Base-by-base conservation (phyloP, 306 rosid species). In the Lathyrus oleraceus region DNA sequence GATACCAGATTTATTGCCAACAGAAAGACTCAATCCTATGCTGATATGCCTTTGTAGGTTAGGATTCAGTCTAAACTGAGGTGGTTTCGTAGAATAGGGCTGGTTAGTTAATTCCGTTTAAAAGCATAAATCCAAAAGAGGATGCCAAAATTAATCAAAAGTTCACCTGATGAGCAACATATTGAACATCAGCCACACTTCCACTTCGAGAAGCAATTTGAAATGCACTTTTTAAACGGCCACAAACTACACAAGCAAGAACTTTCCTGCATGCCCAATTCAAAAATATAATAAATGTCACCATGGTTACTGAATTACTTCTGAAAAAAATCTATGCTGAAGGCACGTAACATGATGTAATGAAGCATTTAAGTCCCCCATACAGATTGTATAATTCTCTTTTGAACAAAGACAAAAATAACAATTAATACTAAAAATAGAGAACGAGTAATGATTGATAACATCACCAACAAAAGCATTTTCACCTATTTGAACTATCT, bases 161-260 rank as follows among this genome's bases (percentile, higher is more conserved):
- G 69, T 40, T 77, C 67, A 94, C 98, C 98, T 94, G 98, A 77
- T 90, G 98, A 74, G 98, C 98, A 35, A 94, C 97, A 81, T 94
- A 94, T 80, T 94, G 90, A 70, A 94, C 98, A 87, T 94, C 98
- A 61, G 98, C 98, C 54, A 94, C 97, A 69, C 98, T 94, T 76
- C 98, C 98, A 80, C 98, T 94, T 69, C 96, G 87, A 11, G 97
- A 90, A 78, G 98, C 98, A 81, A 94, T 87, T 83, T 94, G 98
- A 84, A 94, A 94, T 75, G 98, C 96, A 72, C 98, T 94, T 87
- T 94, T 94, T 10, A 94, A 87, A 70, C 98, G 98, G 53, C 98
- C 98, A 79, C 98, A 94, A 61, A 94, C 96, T 69, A 94, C 98
- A 81, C 98, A 94, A 65, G 98, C 98, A 86, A 90, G 88, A 83